These are phyloP conservation scores for Fraxinus quadrangulata DNA, from an alignment of 257 asterid genomes.

Conservation along the genomic window DNA sequence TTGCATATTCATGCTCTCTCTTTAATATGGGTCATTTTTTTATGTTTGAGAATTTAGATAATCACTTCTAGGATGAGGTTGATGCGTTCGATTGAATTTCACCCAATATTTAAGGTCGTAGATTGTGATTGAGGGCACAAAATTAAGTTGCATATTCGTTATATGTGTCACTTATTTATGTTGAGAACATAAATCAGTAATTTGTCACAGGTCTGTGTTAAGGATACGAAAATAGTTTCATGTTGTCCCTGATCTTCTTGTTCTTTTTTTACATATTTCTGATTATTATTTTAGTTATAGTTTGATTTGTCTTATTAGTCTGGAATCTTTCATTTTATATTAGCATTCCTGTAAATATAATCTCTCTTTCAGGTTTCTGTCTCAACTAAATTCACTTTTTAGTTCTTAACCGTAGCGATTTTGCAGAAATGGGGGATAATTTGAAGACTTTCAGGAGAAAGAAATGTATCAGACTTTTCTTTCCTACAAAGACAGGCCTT, in stretches of 20 bases:
- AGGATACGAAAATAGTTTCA: neutral
- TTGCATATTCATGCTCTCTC: constrained; percentile 8
- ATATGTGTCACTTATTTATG: neutral
- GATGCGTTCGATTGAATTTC: neutral
- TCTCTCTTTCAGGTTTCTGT: neutral
- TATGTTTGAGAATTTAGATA: neutral
- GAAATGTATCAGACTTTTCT: constrained; percentile 19
- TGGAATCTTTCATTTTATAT: no score
- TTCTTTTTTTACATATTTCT: no score
- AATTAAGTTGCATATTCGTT: neutral
- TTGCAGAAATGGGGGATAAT: constrained; percentile 33
- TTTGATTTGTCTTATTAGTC: neutral
- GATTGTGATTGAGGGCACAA: neutral
- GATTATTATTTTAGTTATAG: neutral
- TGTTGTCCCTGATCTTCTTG: neutral
- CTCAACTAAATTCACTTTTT: neutral
- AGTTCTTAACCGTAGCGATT: neutral
- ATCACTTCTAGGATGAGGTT: no score
- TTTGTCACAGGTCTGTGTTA: constrained; percentile 10
- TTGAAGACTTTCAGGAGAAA: constrained; percentile 29
- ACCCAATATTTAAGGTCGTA: neutral
- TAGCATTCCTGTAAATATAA: no score
- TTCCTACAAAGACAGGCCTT: constrained; percentile 33
- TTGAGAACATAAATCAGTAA: constrained; percentile 13
- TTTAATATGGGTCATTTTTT: neutral